Conservation (phyloP, 139 green algal species). For the Chlorella sp. region DNA sequence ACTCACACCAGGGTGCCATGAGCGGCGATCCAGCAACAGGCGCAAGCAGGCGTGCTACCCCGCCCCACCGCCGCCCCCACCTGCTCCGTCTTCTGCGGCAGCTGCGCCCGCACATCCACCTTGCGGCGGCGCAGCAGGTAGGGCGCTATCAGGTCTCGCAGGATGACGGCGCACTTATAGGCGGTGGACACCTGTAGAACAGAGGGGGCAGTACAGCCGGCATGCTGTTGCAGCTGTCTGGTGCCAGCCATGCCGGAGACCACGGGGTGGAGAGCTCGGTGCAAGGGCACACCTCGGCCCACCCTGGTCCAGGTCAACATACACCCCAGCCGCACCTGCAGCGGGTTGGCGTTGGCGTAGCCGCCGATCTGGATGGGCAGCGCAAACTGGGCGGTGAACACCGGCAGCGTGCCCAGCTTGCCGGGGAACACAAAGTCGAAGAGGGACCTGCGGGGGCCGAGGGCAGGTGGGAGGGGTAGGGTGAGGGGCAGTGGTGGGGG, state of each 20-base stretch:
- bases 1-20: neutral
- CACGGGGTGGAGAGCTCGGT: too few relatives aligned
- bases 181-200: slow-evolving; percentile 83
- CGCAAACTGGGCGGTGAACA: slow-evolving; percentile 96
- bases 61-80: slow-evolving; percentile 7
- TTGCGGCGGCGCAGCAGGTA: slow-evolving; percentile 97
- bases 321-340: slow-evolving; percentile 54
- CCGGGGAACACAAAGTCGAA: slow-evolving; percentile 99
- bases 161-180: slow-evolving; percentile 89
- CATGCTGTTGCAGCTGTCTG: too few relatives aligned
- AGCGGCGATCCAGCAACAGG: neutral
- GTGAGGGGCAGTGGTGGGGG: too few relatives aligned
- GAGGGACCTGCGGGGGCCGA: slow-evolving; percentile 59
- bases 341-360: slow-evolving; percentile 84
- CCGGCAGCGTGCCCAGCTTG: slow-evolving; percentile 96
- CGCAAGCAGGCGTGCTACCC: neutral
- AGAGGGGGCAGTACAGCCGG: too few relatives aligned
- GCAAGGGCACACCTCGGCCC: too few relatives aligned
- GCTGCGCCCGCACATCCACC: slow-evolving; percentile 83
- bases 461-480: neutral
- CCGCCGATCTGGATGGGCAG: slow-evolving; percentile 93
- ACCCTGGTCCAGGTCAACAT: neutral
- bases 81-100: slow-evolving; percentile 97
- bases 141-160: slow-evolving; percentile 94
- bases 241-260: too few relatives aligned